phyloP scores from a whole-genome alignment of 257 asterid species.

The Plantago ovata region DNA sequence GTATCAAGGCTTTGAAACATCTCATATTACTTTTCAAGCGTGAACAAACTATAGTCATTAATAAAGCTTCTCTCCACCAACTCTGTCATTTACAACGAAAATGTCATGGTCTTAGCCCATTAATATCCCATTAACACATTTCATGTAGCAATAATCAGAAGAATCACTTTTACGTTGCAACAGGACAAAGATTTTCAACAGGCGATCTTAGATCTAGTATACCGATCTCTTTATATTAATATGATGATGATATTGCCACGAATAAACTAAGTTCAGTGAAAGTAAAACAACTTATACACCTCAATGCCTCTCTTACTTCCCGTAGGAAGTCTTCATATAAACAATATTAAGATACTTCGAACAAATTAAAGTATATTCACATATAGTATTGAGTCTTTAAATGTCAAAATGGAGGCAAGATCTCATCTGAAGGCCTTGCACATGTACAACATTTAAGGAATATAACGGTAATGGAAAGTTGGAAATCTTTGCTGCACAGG shows the following conservation, averaged over 20 bases:
- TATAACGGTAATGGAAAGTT: not conserved
- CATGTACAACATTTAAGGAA: not conserved
- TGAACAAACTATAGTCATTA: not conserved
- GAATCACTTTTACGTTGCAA: not conserved
- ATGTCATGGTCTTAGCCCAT: not conserved
- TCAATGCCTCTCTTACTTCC: not conserved
- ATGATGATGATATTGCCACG: not conserved
- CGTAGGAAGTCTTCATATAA: not conserved
- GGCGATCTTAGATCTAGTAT: not conserved
- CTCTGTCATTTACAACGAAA: constrained; percentile 7
- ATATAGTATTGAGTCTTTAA: too few species aligned
- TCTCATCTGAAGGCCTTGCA: too few species aligned
- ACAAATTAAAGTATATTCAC: too few species aligned
- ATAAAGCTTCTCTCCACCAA: not conserved
- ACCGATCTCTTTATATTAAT: not conserved
- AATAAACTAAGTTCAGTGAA: not conserved
- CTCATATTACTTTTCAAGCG: not conserved
- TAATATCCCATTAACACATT: not conserved
- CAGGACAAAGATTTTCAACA: not conserved
- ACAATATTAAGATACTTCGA: too few species aligned
- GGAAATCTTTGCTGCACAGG: not conserved
- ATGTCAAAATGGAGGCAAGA: too few species aligned
- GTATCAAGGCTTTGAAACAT: not conserved
- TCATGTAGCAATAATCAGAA: not conserved
- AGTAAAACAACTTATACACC: not conserved